phyloP scores from a whole-genome alignment of 306 rosid species.

The Mimosa bimucronata region DNA sequence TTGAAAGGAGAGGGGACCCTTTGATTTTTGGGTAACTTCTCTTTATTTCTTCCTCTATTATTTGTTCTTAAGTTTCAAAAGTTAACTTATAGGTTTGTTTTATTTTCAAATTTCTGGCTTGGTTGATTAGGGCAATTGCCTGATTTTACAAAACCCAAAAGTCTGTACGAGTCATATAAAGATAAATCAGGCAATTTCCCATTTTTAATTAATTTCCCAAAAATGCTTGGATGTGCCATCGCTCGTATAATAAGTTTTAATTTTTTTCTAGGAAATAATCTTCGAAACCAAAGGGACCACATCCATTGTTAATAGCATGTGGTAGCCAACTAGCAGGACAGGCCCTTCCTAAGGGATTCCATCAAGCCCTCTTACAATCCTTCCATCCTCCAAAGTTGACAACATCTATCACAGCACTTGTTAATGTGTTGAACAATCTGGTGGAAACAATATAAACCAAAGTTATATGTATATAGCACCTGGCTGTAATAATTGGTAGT shows the following conservation, averaged over 20 bases:
- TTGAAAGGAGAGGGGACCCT: too few relatives aligned
- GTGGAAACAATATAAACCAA: constrained; percentile 39
- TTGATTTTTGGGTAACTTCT: too few relatives aligned
- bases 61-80: too few relatives aligned
- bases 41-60: too few relatives aligned
- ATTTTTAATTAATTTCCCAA: constrained; percentile 34
- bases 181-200: constrained; percentile 60
- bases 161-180: constrained; percentile 57
- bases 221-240: constrained; percentile 83
- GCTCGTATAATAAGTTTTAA: constrained; percentile 73
- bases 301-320: constrained; percentile 83
- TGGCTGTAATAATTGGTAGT: too few relatives aligned
- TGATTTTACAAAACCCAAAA: constrained; percentile 90
- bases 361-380: constrained; percentile 72
- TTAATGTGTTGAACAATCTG: constrained; percentile 46
- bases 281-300: constrained; percentile 51
- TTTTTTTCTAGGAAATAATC: constrained; percentile 53
- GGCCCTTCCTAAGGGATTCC: constrained; percentile 94
- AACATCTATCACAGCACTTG: constrained; percentile 77
- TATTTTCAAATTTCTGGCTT: too few relatives aligned
- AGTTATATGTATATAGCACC: neutral
- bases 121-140: too few relatives aligned
- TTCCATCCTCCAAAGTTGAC: constrained; percentile 84
- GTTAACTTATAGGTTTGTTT: too few relatives aligned
- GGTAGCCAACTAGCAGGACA: constrained; percentile 85